phyloP scores from a whole-genome alignment of 1,284 basidiomycete species.

The Cystobasidium slooffiae region DNA sequence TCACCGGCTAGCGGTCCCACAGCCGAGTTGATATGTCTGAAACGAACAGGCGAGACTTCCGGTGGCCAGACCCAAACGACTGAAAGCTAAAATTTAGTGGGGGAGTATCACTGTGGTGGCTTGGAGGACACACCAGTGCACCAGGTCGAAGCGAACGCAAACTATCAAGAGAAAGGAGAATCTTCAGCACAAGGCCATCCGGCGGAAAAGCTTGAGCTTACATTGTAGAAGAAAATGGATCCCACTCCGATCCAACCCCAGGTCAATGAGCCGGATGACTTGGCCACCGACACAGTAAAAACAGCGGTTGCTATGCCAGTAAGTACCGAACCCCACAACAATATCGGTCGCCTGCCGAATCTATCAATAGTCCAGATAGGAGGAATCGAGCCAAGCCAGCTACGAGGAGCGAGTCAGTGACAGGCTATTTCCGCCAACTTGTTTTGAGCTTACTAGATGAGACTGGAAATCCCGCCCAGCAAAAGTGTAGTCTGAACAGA shows the following conservation, averaged over 20 bases:
- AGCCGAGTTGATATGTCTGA: conserved; percentile 34
- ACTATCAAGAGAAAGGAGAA: background rate
- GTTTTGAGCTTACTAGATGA: conserved; percentile 10
- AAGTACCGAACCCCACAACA: conserved; percentile 26
- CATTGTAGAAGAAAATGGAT: conserved; percentile 33
- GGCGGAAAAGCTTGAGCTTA: background rate
- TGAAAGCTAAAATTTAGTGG: background rate
- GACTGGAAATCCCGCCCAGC: conserved; percentile 17
- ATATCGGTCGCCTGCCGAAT: conserved; percentile 23
- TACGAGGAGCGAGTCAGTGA: background rate
- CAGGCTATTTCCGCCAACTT: no score
- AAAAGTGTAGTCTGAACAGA: conserved; percentile 11
- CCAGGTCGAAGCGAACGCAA: conserved; percentile 34
- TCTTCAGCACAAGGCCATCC: background rate
- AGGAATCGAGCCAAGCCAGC: conserved; percentile 28
- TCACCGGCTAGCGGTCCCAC: conserved; percentile 18
- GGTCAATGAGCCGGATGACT: conserved; percentile 17
- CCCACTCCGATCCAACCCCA: conserved; percentile 36
- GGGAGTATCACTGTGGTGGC: background rate
- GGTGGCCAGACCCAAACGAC: conserved; percentile 37
- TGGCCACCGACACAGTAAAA: conserved; percentile 31
- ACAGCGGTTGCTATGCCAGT: conserved; percentile 19
- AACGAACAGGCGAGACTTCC: conserved; percentile 26
- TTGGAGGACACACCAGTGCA: conserved; percentile 5
- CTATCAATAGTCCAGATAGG: conserved; percentile 33